These are phyloP conservation scores for Hypoxylon fragiforme DNA, from an alignment of 495 filamentous ascomycete genomes.

Conservation along the genomic window DNA sequence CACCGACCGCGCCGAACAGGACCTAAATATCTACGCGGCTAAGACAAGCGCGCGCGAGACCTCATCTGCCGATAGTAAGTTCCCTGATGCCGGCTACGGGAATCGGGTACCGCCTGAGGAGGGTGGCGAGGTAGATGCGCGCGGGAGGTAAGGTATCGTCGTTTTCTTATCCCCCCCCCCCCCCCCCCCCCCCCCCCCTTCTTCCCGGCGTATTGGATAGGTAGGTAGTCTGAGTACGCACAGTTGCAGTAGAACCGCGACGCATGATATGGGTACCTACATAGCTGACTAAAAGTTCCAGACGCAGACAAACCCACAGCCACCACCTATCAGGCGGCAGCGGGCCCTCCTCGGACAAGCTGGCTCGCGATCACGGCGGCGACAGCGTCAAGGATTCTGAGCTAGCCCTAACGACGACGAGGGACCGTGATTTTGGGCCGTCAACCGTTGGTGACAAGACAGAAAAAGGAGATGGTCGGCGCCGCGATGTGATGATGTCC, in stretches of 20 bases:
- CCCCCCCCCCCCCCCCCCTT: too few relatives aligned
- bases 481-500: constrained; percentile 18
- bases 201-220: too few relatives aligned
- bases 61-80: constrained; percentile 28
- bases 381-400: too few relatives aligned
- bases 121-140: constrained; percentile 43
- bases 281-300: background rate
- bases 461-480: background rate
- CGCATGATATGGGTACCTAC: too few relatives aligned
- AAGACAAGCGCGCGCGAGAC: constrained; percentile 43
- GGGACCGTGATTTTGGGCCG: constrained; percentile 10
- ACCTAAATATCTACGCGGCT: constrained; percentile 49
- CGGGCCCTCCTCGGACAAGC: constrained; percentile 41
- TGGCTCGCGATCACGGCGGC: constrained; percentile 36
- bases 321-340: constrained; percentile 40
- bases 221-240: too few relatives aligned
- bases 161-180: too few relatives aligned
- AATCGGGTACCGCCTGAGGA: constrained; percentile 44
- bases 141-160: constrained; percentile 40
- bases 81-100: constrained; percentile 42
- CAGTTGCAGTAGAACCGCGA: too few relatives aligned
- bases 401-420: constrained; percentile 18
- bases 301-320: constrained; percentile 35
- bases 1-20: constrained; percentile 51
- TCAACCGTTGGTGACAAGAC: constrained; percentile 4